A percentile compares a stretch with the other conserved stretches of the same genome.
Conservation (phyloP, 768 basidiomycete species). For the Boletus eberwhitei region DNA sequence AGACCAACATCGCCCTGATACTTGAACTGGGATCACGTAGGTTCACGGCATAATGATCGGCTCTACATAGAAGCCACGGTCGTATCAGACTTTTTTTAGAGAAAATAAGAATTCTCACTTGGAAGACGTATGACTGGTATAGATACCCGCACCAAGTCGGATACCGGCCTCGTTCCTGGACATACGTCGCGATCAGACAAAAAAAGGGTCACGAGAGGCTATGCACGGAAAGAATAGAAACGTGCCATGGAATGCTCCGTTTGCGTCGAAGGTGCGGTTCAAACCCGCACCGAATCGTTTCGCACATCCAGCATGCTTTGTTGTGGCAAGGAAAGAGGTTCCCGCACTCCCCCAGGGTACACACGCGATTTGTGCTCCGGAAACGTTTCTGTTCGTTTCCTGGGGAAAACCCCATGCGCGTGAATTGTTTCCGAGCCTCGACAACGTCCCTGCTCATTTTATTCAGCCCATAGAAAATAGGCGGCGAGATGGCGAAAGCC, state of each 20-base stretch:
- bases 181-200: conserved; percentile 1
- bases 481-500: neutral
- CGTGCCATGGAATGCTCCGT: conserved; percentile 9
- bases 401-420: neutral
- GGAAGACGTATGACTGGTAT: conserved; percentile 20
- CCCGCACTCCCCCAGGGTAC: conserved; percentile 20
- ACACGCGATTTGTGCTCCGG: conserved; percentile 20
- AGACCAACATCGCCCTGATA: conserved; percentile 21
- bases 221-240: neutral
- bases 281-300: conserved; percentile 23
- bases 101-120: conserved; percentile 13
- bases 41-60: conserved; percentile 15
- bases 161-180: conserved; percentile 16
- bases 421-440: conserved; percentile 12
- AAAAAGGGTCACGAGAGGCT: neutral
- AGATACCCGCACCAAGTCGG: conserved; percentile 26
- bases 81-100: neutral
- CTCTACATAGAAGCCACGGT: conserved; percentile 7
- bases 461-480: neutral
- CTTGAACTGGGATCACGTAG: conserved; percentile 3
- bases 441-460: conserved; percentile 11
- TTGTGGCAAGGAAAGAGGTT: conserved; percentile 15
- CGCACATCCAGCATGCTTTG: conserved; percentile 16
- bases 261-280: conserved; percentile 21
- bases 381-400: conserved; percentile 28